Percentiles rank a stretch among this genome's conserved stretches.
Conservation (phyloP, 345 rosid genomes). For the Euphorbia peplus region DNA sequence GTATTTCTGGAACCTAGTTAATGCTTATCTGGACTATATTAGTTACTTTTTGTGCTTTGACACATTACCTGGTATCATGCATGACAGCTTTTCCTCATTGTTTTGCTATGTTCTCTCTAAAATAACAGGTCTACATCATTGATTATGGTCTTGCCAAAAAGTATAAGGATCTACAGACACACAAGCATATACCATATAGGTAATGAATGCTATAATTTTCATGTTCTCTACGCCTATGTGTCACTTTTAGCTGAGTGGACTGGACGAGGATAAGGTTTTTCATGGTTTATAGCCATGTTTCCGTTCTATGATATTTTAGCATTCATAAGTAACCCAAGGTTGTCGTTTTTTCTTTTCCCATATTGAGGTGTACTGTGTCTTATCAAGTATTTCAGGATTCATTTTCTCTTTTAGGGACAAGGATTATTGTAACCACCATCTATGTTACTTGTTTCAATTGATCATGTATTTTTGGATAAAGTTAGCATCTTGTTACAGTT, state of each 20-base stretch:
- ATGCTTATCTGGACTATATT: background rate
- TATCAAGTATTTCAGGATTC: background rate
- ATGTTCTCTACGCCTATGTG: background rate
- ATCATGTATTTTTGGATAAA: too few relatives aligned
- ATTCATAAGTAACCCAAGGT: background rate
- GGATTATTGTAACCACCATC: too few relatives aligned
- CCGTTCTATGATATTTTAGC: background rate
- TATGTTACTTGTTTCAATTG: too few relatives aligned
- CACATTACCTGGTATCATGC: background rate
- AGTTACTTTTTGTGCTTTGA: background rate
- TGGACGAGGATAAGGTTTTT: background rate
- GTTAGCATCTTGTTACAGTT: too few relatives aligned
- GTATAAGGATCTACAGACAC: slow-evolving; percentile 35
- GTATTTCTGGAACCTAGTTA: background rate
- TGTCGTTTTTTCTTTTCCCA: background rate
- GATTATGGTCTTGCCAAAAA: slow-evolving; percentile 38
- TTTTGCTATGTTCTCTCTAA: background rate
- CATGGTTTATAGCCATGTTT: background rate
- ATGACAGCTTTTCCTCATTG: background rate
- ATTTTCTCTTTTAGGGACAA: too few relatives aligned
- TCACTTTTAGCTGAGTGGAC: background rate
- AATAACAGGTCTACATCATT: slow-evolving; percentile 29
- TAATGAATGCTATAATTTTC: background rate
- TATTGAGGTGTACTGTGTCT: background rate
- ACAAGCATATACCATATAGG: slow-evolving; percentile 37